Percentiles rank a stretch among this genome's conserved stretches.
Evolutionary conservation across 2,329 filamentous ascomycete genomes (phyloP).

Genomic region (Aspergillus latus): DNA sequence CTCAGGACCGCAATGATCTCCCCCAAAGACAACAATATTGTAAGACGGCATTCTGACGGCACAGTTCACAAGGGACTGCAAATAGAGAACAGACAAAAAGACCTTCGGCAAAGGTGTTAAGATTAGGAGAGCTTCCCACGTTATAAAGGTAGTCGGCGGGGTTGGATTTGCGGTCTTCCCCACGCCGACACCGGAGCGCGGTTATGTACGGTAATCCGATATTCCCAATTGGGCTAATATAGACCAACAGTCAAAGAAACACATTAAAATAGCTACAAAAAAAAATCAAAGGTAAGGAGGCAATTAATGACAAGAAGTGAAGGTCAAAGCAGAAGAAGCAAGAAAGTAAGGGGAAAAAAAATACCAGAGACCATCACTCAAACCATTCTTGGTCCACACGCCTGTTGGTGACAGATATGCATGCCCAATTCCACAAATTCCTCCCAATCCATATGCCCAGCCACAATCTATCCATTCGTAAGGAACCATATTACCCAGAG

Average conservation of each 20-base stretch:
- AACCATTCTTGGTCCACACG: conserved; percentile 14
- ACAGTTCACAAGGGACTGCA: conserved; percentile 4
- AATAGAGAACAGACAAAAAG: conserved; percentile 2
- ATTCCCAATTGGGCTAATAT: conserved; percentile 11
- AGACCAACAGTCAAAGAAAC: conserved; percentile 11
- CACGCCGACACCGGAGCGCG: conserved; percentile 31
- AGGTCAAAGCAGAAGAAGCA: conserved; percentile 10
- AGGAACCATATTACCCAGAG: conserved; percentile 6
- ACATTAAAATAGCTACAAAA: conserved; percentile 22
- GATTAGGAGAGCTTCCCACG: conserved; percentile 9
- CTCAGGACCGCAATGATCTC: conserved; percentile 85
- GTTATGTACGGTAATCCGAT: conserved; percentile 12
- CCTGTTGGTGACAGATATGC: conserved; percentile 12
- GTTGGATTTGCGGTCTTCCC: conserved; percentile 20
- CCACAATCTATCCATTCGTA: conserved; percentile 13
- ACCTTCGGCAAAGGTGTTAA: conserved; percentile 2
- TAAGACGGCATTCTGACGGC: conserved; percentile 61
- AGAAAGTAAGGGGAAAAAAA: conserved; percentile 9
- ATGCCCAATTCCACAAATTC: conserved; percentile 17
- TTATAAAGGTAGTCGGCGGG: conserved; percentile 22
- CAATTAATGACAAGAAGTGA: conserved; percentile 8
- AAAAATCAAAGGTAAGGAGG: conserved; percentile 9
- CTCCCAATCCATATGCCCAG: conserved; percentile 16
- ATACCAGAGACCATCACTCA: conserved; percentile 13
- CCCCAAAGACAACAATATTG: conserved; percentile 78